Base-by-base conservation (phyloP, 202 grass and related monocot genomes). In the Schoenoplectus tabernaemontani region DNA sequence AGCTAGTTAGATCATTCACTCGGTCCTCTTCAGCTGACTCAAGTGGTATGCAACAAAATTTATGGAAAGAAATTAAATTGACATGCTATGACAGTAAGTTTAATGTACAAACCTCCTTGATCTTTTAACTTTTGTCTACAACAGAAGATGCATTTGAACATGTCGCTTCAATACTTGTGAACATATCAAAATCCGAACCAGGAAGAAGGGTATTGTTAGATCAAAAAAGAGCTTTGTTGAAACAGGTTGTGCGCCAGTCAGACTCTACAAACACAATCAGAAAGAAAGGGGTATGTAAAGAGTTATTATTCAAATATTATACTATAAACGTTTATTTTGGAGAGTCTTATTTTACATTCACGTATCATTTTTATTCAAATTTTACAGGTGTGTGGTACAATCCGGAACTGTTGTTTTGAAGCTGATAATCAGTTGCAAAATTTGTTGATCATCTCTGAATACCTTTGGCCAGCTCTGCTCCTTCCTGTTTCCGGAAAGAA, bases 331-430 rank as follows among this genome's bases (percentile, higher is more conserved):
- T 26, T 30, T 34, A 62, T 60, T 63, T 6, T 26, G 7, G 19
- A 71, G 5, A 43, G 47, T 56, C 57, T 60, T 59, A 57, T n/a
- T 59, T 59, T 59, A 36, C 37, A 33, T 74, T 74, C 7, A 61
- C 43, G 28, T 44, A 20, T 59, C 46, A 58, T 80, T 54, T n/a
- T 54, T 42, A 17, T 48, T 22, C 82, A 5, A 66, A 59, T 78
- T 59, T 77, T 78, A 23, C 71, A 98, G 95, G 91, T 94, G 76
- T 86, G 88, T 59, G 88, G 95, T 76, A 92, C 95, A 43, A 89
- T 98, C 47, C 88, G 88, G 56, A n/a, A 94, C 64, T 98, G 95
- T 87, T 98, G 89, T 84, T 98, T 98, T 81, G 95, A 98, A 84
- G 88, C 95, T 83, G 95, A 98, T 86, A 89, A 83, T 68, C 95